These are phyloP conservation scores for Mangifera indica DNA, from an alignment of 345 rosid genomes.

Conservation along the genomic window DNA sequence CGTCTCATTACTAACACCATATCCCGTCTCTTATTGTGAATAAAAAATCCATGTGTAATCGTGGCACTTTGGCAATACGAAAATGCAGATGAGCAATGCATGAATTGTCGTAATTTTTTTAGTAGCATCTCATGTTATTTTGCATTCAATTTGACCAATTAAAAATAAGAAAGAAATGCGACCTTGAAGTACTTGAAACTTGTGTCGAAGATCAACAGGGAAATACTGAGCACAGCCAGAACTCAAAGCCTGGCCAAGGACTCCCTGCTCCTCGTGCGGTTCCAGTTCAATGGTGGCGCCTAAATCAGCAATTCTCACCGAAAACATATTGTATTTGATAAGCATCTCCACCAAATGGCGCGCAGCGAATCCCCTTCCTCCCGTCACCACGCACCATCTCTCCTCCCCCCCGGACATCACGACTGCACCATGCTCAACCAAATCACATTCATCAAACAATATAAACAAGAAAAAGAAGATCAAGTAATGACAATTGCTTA, in stretches of 20 bases:
- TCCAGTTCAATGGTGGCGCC: slow-evolving; percentile 51
- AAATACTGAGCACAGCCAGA: slow-evolving; percentile 67
- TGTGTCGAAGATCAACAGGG: slow-evolving; percentile 72
- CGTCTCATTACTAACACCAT: background rate
- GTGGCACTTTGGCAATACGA: background rate
- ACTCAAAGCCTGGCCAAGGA: slow-evolving; percentile 60
- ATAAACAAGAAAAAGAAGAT: background rate
- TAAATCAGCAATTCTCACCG: slow-evolving; percentile 76
- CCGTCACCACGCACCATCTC: slow-evolving; percentile 85
- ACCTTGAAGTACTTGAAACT: slow-evolving; percentile 77
- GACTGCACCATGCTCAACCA: background rate
- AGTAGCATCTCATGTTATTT: background rate
- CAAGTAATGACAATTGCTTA: no score
- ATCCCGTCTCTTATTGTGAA: no score
- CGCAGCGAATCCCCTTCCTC: slow-evolving; percentile 90
- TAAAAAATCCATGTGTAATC: no score
- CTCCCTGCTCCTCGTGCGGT: slow-evolving; percentile 57
- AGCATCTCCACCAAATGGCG: slow-evolving; percentile 90
- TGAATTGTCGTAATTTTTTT: no score
- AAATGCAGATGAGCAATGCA: background rate
- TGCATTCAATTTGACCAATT: background rate
- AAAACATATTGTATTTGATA: slow-evolving; percentile 42
- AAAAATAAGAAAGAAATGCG: background rate
- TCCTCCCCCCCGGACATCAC: slow-evolving; percentile 43
- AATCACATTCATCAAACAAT: background rate